phyloP scores from a whole-genome alignment of 2,329 filamentous ascomycete species.

The Epichloe typhina region DNA sequence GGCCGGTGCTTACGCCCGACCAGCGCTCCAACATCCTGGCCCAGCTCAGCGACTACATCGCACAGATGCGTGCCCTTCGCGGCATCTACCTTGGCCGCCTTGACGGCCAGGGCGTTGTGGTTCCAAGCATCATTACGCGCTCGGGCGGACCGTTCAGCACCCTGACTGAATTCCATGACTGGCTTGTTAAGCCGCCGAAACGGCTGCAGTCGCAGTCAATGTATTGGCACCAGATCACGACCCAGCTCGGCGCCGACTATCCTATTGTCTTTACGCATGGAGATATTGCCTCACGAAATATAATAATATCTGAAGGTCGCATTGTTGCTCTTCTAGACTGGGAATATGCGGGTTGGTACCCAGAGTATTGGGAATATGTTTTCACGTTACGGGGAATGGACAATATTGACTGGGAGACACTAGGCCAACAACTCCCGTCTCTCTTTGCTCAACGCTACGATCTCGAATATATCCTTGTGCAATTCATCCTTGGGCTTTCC shows the following conservation, averaged over 20 bases:
- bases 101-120: slow-evolving; percentile 11
- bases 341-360: slow-evolving; percentile 8
- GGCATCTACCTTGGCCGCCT: slow-evolving; percentile 11
- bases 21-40: background rate
- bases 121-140: slow-evolving; percentile 13
- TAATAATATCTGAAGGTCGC: slow-evolving; percentile 6
- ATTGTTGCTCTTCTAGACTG: slow-evolving; percentile 7
- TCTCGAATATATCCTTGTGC: background rate
- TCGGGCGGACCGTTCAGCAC: slow-evolving; percentile 11
- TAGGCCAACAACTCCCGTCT: background rate
- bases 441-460: background rate
- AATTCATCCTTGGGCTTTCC: background rate
- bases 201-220: slow-evolving; percentile 7
- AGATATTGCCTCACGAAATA: slow-evolving; percentile 7
- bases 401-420: slow-evolving; percentile 8
- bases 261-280: slow-evolving; percentile 10
- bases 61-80: slow-evolving; percentile 1
- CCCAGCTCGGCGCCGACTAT: slow-evolving; percentile 9
- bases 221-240: slow-evolving; percentile 13
- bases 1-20: background rate
- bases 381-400: slow-evolving; percentile 6
- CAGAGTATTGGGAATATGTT: slow-evolving; percentile 7
- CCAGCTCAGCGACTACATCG: background rate
- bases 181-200: slow-evolving; percentile 12
- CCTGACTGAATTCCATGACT: slow-evolving; percentile 10